A percentile compares a stretch with the other conserved stretches of the same genome.
Conservation (phyloP, 257 asterid species). For the Capsicum pubescens region DNA sequence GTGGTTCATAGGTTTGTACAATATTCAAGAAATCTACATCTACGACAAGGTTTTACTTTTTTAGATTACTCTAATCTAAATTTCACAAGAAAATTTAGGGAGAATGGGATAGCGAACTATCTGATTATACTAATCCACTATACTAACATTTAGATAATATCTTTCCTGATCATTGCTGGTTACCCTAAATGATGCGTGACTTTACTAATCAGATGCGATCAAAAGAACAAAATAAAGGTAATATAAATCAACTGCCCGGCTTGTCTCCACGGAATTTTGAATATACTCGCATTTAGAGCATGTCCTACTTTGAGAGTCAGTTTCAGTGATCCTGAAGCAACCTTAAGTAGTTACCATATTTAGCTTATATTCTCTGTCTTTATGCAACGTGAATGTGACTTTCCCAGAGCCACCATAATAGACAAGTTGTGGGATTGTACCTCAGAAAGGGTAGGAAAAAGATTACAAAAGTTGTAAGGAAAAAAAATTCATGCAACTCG, state of each 20-base stretch:
- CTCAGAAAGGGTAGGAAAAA: background rate
- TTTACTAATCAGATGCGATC: slow-evolving; percentile 4
- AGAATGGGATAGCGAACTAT: background rate
- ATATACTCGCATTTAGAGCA: background rate
- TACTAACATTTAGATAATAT: background rate
- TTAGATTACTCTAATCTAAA: background rate
- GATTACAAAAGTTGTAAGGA: background rate
- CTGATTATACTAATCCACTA: background rate
- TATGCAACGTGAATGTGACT: background rate
- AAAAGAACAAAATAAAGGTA: slow-evolving; percentile 19
- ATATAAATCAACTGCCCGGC: slow-evolving; percentile 2
- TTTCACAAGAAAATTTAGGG: background rate
- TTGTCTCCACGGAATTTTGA: slow-evolving; percentile 10
- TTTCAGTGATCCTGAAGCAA: slow-evolving; percentile 14
- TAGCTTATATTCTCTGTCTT: slow-evolving; percentile 26
- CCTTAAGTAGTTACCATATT: slow-evolving; percentile 12
- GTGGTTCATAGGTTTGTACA: background rate
- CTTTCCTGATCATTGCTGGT: slow-evolving; percentile 18
- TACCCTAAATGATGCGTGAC: background rate
- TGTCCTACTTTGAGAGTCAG: slow-evolving; percentile 9
- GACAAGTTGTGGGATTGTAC: background rate
- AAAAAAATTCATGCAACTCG: background rate
- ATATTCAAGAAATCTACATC: slow-evolving; percentile 16
- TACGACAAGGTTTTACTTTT: background rate
- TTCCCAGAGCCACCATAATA: background rate